Base-by-base conservation (phyloP, 2,329 filamentous ascomycete genomes). In the Fusarium nematophilum region DNA sequence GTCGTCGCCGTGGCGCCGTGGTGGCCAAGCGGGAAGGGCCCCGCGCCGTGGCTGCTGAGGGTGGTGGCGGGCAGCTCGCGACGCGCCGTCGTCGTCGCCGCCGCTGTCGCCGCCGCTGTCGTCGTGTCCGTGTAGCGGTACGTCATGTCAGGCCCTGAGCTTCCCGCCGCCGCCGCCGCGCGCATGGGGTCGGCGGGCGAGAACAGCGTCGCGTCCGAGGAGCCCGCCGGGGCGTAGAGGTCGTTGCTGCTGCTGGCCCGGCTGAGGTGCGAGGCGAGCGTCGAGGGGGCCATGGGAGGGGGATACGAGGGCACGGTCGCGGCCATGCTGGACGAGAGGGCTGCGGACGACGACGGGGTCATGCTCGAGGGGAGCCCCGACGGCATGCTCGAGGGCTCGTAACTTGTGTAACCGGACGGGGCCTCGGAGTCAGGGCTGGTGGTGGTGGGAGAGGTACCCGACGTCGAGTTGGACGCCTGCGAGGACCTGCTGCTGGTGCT, bases 51-150 rank as follows among this genome's bases (percentile, higher is more conserved):
- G 21, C 42, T n/a, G 23, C 43, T 45, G 6, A 54, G 37, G 23
- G 51, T 52, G n/a, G 64, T 46, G 30, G 49, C 55, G 44, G 58
- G 38, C 27, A 58, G 31, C 15, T 51, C 61, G 36, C 62, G 62
- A 15, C 61, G 61, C 39, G 42, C 42, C 60, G 48, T 45, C 2
- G 49, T 23, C 8, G 51, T 45, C 9, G 40, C 44, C 7, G 59
- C 53, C 5, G 62, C 53, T 7, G 52, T 62, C 3, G 56, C 33
- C 6, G 61, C 59, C 31, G 55, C 40, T 7, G 54, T 60, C 17
- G 70, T 72, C 21, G 71, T 70, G 40, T 73, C 72, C 4, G 61
- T 64, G 55, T 74, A 74, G 45, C 71, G 68, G 64, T 74, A 74
- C 17, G 66, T 56, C 53, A 73, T 67, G 26, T 72, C 66, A 21